Percentiles rank a stretch among this genome's conserved stretches.
Conservation (phyloP, 768 basidiomycete genomes). For the Rhodotorula taiwanensis region DNA sequence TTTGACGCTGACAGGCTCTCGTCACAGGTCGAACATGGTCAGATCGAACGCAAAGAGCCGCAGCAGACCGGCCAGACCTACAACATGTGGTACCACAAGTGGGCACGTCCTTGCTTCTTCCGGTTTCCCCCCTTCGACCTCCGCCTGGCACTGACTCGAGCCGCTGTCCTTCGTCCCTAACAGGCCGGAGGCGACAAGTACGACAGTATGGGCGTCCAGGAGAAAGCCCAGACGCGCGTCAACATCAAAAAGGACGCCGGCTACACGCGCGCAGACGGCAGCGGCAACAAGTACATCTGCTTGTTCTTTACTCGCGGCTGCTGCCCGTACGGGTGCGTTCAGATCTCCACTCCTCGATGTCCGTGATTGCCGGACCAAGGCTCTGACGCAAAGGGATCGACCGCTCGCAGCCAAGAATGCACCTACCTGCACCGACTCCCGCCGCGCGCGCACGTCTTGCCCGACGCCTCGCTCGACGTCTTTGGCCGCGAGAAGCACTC, state of each 20-base stretch:
- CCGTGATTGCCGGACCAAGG: neutral
- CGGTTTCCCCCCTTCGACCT: neutral
- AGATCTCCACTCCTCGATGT: neutral
- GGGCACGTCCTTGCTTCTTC: constrained; percentile 54
- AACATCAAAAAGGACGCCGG: constrained; percentile 81
- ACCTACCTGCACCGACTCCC: constrained; percentile 89
- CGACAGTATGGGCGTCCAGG: constrained; percentile 87
- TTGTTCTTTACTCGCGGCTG: constrained; percentile 93
- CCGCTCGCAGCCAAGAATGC: constrained; percentile 59
- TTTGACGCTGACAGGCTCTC: neutral
- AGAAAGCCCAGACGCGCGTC: constrained; percentile 87
- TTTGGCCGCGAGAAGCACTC: constrained; percentile 95
- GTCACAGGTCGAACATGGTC: constrained; percentile 27
- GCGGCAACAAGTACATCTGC: constrained; percentile 85
- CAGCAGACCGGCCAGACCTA: constrained; percentile 33
- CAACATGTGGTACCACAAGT: constrained; percentile 94
- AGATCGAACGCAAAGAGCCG: constrained; percentile 33
- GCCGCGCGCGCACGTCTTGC: constrained; percentile 51
- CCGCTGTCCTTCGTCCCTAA: too few species aligned
- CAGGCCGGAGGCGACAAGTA: constrained; percentile 96
- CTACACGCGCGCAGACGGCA: constrained; percentile 88
- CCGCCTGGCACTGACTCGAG: neutral
- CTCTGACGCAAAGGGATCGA: neutral
- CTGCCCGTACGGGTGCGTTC: constrained; percentile 74
- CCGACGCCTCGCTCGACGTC: constrained; percentile 91